phyloP scores from a whole-genome alignment of 495 filamentous ascomycete genomes.

The Penicillium lividum region DNA sequence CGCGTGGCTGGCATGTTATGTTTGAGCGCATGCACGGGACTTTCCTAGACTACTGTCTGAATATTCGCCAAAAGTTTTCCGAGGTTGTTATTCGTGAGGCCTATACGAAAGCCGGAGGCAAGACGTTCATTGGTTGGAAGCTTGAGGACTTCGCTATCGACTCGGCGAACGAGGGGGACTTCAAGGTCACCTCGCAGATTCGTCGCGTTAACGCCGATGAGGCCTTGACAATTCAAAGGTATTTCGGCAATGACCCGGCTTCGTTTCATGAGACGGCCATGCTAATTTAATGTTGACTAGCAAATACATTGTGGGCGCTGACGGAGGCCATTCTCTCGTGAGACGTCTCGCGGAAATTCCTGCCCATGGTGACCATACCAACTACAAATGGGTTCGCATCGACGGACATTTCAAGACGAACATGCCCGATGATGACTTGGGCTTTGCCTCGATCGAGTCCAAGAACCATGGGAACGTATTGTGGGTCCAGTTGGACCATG shows the following conservation, averaged over 20 bases:
- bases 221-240: too few relatives aligned
- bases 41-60: not conserved
- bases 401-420: constrained; percentile 34
- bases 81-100: too few relatives aligned
- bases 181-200: too few relatives aligned
- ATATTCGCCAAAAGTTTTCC: constrained; percentile 3
- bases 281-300: constrained; percentile 3
- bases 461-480: constrained; percentile 53
- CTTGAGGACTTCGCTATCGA: too few relatives aligned
- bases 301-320: constrained; percentile 50
- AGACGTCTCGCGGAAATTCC: constrained; percentile 39
- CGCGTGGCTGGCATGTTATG: not conserved
- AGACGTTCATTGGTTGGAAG: too few relatives aligned
- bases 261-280: too few relatives aligned
- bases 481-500: constrained; percentile 52
- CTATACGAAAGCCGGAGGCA: too few relatives aligned
- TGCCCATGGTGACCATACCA: too few relatives aligned
- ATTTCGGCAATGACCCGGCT: too few relatives aligned
- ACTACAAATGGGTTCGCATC: not conserved
- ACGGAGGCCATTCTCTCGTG: constrained; percentile 49
- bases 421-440: constrained; percentile 33
- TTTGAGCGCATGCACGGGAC: not conserved
- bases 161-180: too few relatives aligned
- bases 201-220: too few relatives aligned
- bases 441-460: not conserved